phyloP scores from a whole-genome alignment of 805 yeast genomes.

The Metschnikowia vanudenii region DNA sequence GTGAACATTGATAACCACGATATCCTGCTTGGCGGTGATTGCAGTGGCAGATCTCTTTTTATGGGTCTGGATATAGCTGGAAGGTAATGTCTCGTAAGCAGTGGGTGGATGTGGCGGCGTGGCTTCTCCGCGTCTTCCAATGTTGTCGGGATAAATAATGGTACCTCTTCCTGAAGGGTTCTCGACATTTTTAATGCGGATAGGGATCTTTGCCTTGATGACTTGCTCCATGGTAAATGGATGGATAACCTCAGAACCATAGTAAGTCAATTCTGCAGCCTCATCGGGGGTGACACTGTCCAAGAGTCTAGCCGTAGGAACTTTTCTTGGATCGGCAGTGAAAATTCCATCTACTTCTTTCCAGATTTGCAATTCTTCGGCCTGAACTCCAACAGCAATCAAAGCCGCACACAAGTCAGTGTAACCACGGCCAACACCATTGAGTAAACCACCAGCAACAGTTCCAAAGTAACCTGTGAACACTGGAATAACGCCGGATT shows the following conservation, averaged over 20 bases:
- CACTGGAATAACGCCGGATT: constrained; percentile 66
- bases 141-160: constrained; percentile 86
- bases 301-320: constrained; percentile 80
- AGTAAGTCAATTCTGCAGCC: constrained; percentile 96
- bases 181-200: constrained; percentile 92
- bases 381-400: constrained; percentile 86
- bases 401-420: constrained; percentile 97
- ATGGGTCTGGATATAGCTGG: constrained; percentile 35
- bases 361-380: constrained; percentile 97
- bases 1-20: constrained; percentile 88
- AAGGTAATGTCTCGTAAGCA: constrained; percentile 50
- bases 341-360: constrained; percentile 98
- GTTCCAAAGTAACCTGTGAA: constrained; percentile 94
- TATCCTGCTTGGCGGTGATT: constrained; percentile 90
- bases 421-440: constrained; percentile 95
- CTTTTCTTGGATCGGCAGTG: constrained; percentile 97
- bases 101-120: constrained; percentile 97
- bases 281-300: constrained; percentile 95
- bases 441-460: constrained; percentile 92
- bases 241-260: constrained; percentile 96
- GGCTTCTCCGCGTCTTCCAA: constrained; percentile 78
- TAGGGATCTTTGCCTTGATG: constrained; percentile 91
- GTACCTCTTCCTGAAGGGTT: constrained; percentile 95
- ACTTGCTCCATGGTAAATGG: constrained; percentile 99
- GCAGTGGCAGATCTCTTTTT: constrained; percentile 83